Evolutionary conservation across 73 alveolate genomes (phyloP), one percentile per base, ranked within the genome.

Genomic region (Symbiodinium pilosum): DNA sequence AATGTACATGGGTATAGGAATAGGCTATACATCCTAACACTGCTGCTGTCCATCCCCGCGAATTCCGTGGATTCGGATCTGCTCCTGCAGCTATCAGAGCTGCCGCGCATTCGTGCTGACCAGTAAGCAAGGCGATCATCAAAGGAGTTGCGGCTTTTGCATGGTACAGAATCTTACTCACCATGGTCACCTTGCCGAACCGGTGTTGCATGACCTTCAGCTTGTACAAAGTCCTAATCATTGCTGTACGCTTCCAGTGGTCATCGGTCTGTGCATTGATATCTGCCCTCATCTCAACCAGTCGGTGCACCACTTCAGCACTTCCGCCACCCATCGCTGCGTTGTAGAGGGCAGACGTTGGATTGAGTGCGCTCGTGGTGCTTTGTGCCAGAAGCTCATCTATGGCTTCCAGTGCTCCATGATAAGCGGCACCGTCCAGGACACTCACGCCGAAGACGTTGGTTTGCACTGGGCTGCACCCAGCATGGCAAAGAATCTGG

Each of bases 21-120:
- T n/a, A n/a, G n/a, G n/a, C n/a, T n/a, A n/a, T n/a, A n/a, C n/a
- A n/a, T n/a, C n/a, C n/a, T n/a, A n/a, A n/a, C n/a, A n/a, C 92
- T 28, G 92, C 92, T 21, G 92, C 92, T 30, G 92, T 84, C 71
- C 38, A 84, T 84, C 92, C 92, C 59, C 92, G 14, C 47, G 92
- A 84, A 43, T 84, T 84, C 71, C 21, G 75, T 34, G 38, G 92
- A 43, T 30, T 26, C 39, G 44, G 47, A 44, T 30, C 43, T 43
- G 92, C 73, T 18, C 92, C 73, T 28, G 92, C 92, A 30, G 41
- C 73, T 2, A 84, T 84, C 73, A 84, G 14, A 26, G 75, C 92
- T 51, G 92, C 73, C 24, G 92, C 92, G 77, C 77, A 64, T 59
- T 59, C 77, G 77, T 59, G 77, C 34, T 84, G 51, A n/a, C 92